Conservation (phyloP, 306 rosid genomes). For the Rosa lucieae region DNA sequence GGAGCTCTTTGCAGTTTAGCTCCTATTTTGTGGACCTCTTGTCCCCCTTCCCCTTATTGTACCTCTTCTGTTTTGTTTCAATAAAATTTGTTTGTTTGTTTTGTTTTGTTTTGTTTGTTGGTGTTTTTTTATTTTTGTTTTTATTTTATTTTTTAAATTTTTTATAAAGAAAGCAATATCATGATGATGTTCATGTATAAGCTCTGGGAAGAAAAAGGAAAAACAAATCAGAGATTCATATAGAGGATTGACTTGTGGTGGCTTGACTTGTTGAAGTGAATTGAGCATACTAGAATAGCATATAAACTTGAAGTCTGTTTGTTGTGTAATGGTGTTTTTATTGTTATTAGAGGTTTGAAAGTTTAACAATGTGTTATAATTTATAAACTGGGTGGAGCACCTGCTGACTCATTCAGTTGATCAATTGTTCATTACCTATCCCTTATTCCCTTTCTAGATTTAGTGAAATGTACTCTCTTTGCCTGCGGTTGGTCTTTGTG, state of each 20-base stretch:
- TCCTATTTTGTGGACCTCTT: not conserved
- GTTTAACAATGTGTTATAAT: not conserved
- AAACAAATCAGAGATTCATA: not conserved
- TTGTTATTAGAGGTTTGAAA: not conserved
- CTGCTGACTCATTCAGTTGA: not conserved
- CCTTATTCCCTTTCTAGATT: not conserved
- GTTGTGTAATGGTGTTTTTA: not conserved
- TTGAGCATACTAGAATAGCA: not conserved
- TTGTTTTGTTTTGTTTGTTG: too few relatives aligned
- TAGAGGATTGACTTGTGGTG: not conserved
- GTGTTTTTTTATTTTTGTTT: not conserved
- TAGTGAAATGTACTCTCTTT: not conserved
- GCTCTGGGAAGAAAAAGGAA: not conserved
- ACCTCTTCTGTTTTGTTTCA: not conserved
- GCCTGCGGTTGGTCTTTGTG: not conserved
- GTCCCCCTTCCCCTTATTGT: not conserved
- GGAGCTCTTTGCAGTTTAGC: not conserved
- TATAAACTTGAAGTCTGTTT: not conserved
- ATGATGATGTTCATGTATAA: not conserved
- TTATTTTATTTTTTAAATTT: too few relatives aligned
- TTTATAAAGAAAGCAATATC: not conserved
- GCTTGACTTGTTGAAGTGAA: not conserved
- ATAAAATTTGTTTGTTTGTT: not conserved
- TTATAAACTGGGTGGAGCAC: not conserved
- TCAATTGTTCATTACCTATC: not conserved